These are phyloP conservation scores for Dryadomyces quercus-mongolicae DNA, from an alignment of 2,329 filamentous ascomycete genomes.

Conservation along the genomic window DNA sequence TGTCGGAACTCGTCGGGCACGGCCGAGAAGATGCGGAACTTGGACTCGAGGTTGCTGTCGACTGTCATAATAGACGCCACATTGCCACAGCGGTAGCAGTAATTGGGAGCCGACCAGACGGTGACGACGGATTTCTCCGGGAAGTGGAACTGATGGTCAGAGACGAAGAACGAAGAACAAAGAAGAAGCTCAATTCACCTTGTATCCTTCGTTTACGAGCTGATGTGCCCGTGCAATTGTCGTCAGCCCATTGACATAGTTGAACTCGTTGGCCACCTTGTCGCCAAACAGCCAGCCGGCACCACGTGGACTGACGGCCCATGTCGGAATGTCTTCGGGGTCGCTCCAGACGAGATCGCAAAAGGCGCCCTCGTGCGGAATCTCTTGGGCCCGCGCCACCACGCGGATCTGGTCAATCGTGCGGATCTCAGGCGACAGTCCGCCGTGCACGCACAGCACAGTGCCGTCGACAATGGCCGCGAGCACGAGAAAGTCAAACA, in stretches of 20 bases:
- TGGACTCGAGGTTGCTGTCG: constrained; percentile 70
- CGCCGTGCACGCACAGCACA: constrained; percentile 96
- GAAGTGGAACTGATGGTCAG: constrained; percentile 63
- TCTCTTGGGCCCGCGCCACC: constrained; percentile 93
- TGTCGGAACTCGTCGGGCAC: constrained; percentile 79
- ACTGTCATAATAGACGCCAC: constrained; percentile 95
- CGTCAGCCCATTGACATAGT: constrained; percentile 91
- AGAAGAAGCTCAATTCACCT: constrained; percentile 41
- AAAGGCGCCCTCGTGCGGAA: constrained; percentile 96
- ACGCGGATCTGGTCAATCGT: constrained; percentile 99
- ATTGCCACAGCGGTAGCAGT: constrained; percentile 91
- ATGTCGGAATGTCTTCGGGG: constrained; percentile 93
- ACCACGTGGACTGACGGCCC: constrained; percentile 84
- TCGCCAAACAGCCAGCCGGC: constrained; percentile 98
- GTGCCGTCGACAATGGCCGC: constrained; percentile 97
- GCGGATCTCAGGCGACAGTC: constrained; percentile 78
- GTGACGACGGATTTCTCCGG: constrained; percentile 90
- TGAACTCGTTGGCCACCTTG: constrained; percentile 94
- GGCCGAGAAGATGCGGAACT: constrained; percentile 84
- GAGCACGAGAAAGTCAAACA: constrained; percentile 95
- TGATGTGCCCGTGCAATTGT: constrained; percentile 97
- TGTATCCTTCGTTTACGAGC: constrained; percentile 95
- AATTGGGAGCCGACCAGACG: constrained; percentile 96
- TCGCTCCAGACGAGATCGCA: constrained; percentile 98
- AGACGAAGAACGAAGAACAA: background rate